A percentile compares a stretch with the other conserved stretches of the same genome.
These are phyloP conservation scores for Pneumocystis sp. DNA, from an alignment of 1,139 yeast species.

Conservation along the genomic window DNA sequence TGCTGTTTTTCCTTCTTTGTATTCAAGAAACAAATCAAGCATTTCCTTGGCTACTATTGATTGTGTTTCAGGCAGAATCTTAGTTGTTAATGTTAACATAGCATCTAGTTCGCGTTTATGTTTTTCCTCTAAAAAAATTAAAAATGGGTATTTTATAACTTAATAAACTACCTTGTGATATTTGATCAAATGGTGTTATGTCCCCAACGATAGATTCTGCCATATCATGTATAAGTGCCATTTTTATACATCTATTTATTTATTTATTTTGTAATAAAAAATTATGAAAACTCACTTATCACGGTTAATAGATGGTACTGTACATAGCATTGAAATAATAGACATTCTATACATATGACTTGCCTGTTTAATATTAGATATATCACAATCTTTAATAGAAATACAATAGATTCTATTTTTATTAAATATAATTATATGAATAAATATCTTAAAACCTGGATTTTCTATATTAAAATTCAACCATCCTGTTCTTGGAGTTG, in stretches of 20 bases:
- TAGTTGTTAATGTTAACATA: conserved; percentile 46
- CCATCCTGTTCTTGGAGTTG: conserved; percentile 91
- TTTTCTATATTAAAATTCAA: conserved; percentile 51
- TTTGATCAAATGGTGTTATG: conserved; percentile 71
- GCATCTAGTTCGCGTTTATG: conserved; percentile 70
- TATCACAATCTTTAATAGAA: conserved; percentile 9
- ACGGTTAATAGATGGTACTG: conserved; percentile 32
- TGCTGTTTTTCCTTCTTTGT: conserved; percentile 63
- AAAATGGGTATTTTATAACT: background rate
- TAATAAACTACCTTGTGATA: conserved; percentile 32
- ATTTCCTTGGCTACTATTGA: conserved; percentile 49
- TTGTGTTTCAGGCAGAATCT: conserved; percentile 49
- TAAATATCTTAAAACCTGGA: conserved; percentile 23
- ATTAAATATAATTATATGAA: conserved; percentile 5
- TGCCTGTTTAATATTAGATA: conserved; percentile 31
- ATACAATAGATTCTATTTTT: conserved; percentile 9
- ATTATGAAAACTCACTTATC: background rate
- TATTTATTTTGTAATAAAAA: background rate
- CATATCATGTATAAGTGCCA: conserved; percentile 82
- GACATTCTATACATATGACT: conserved; percentile 98
- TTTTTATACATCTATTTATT: conserved; percentile 51
- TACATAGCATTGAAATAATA: conserved; percentile 50
- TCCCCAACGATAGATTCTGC: conserved; percentile 93
- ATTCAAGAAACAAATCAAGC: conserved; percentile 69
- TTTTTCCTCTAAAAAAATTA: conserved; percentile 34